Evolutionary conservation across 805 yeast genomes (phyloP).

Genomic region (Sungouiella blattae): DNA sequence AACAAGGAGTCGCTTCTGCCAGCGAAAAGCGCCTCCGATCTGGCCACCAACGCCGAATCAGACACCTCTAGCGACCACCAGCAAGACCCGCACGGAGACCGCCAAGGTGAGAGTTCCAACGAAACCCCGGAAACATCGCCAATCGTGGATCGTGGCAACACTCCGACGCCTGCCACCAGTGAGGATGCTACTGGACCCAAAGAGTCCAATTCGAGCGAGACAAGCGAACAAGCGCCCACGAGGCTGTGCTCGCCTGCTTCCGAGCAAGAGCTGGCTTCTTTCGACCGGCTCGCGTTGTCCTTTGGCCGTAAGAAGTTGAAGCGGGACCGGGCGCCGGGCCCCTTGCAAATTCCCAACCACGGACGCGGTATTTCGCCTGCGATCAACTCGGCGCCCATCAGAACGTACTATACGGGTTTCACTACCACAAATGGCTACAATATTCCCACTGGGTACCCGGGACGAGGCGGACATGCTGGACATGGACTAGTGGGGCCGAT

Average conservation of each 20-base stretch:
- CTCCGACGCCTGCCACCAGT: conserved; percentile 2
- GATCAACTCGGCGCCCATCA: conserved; percentile 14
- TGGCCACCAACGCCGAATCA: not conserved
- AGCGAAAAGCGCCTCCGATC: not conserved
- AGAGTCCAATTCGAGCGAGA: conserved; percentile 2
- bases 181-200: not conserved
- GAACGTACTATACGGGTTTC: conserved; percentile 6
- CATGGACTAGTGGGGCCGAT: no score
- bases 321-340: conserved; percentile 12
- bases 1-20: no score
- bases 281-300: conserved; percentile 6
- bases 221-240: conserved; percentile 5
- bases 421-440: conserved; percentile 1
- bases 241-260: not conserved
- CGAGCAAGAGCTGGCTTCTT: conserved; percentile 1
- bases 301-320: conserved; percentile 8
- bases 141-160: no score
- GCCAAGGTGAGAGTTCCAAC: not conserved
- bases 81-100: no score
- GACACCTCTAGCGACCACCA: no score
- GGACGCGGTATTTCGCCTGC: not conserved
- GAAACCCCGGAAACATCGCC: no score
- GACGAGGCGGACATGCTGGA: not conserved
- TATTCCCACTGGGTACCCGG: not conserved
- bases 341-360: conserved; percentile 4